phyloP scores from a whole-genome alignment of 139 green algal genomes.

The Picochlorum sp. region DNA sequence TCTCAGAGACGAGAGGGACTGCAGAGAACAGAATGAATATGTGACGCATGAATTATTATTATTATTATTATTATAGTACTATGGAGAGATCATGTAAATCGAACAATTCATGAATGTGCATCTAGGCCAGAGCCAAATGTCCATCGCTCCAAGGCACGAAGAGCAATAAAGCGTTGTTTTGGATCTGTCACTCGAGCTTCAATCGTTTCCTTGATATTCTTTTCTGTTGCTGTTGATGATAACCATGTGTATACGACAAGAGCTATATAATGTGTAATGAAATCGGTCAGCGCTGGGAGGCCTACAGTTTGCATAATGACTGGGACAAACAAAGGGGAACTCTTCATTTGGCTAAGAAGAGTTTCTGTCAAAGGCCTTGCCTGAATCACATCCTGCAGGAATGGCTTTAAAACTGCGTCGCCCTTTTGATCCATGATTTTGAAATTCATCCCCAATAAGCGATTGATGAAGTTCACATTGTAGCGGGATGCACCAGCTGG shows the following conservation, averaged over 20 bases:
- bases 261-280: slow-evolving; percentile 47
- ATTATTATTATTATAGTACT: no score
- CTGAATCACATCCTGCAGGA: slow-evolving; percentile 86
- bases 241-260: slow-evolving; percentile 41
- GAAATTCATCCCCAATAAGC: slow-evolving; percentile 74
- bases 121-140: slow-evolving; percentile 29
- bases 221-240: not conserved
- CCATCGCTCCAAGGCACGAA: slow-evolving; percentile 20
- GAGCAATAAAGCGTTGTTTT: slow-evolving; percentile 16
- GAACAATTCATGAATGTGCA: not conserved
- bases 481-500: slow-evolving; percentile 13
- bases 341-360: slow-evolving; percentile 33
- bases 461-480: slow-evolving; percentile 64
- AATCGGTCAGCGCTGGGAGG: slow-evolving; percentile 43
- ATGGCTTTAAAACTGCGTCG: slow-evolving; percentile 68
- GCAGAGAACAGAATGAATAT: no score
- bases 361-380: slow-evolving; percentile 50
- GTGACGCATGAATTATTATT: no score
- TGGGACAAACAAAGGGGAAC: slow-evolving; percentile 53
- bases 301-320: slow-evolving; percentile 52
- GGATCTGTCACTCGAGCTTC: not conserved
- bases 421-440: slow-evolving; percentile 61
- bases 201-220: not conserved
- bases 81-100: no score
- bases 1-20: no score